Evolutionary conservation across 2,329 filamentous ascomycete genomes (phyloP).

Genomic region (Aurifilum marmelostoma): DNA sequence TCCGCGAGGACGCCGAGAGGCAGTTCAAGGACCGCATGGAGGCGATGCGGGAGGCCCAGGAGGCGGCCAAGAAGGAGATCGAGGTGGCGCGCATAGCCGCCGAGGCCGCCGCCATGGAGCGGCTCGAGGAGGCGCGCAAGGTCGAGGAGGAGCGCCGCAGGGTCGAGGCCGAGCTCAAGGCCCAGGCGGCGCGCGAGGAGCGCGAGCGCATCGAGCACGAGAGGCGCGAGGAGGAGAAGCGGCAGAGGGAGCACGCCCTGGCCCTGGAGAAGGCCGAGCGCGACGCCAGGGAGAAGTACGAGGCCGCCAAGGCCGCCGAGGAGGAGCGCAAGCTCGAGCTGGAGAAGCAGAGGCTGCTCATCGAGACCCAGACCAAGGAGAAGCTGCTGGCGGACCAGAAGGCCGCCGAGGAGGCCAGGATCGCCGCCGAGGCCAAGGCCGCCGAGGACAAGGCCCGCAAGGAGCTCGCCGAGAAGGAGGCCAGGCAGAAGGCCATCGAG

Average conservation of each 20-base stretch:
- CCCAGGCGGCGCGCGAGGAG: slow-evolving; percentile 39
- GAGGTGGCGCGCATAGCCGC: slow-evolving; percentile 52
- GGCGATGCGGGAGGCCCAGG: slow-evolving; percentile 45
- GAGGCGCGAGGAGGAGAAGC: slow-evolving; percentile 46
- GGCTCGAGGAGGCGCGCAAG: slow-evolving; percentile 44
- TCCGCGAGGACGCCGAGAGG: slow-evolving; percentile 50
- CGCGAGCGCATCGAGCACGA: slow-evolving; percentile 40
- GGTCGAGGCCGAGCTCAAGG: slow-evolving; percentile 40
- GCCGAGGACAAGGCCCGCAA: slow-evolving; percentile 47
- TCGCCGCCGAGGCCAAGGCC: slow-evolving; percentile 41
- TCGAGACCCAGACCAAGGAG: slow-evolving; percentile 49
- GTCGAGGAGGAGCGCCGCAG: slow-evolving; percentile 41
- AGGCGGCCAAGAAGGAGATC: slow-evolving; percentile 51
- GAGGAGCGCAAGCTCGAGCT: slow-evolving; percentile 42
- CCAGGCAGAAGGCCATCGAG: slow-evolving; percentile 26
- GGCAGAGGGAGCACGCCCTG: slow-evolving; percentile 48
- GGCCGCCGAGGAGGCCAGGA: slow-evolving; percentile 48
- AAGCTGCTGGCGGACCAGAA: slow-evolving; percentile 52
- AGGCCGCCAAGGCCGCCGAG: slow-evolving; percentile 43
- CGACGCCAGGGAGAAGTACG: slow-evolving; percentile 45
- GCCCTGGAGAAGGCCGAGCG: slow-evolving; percentile 50
- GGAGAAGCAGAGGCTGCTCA: slow-evolving; percentile 49
- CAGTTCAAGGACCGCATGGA: slow-evolving; percentile 43
- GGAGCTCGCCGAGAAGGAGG: slow-evolving; percentile 48
- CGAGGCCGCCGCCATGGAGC: slow-evolving; percentile 46